A percentile compares a stretch with the other conserved stretches of the same genome.
phyloP scores from a whole-genome alignment of 192 early-diverging fungal genomes.

The Backusella morwellensis region DNA sequence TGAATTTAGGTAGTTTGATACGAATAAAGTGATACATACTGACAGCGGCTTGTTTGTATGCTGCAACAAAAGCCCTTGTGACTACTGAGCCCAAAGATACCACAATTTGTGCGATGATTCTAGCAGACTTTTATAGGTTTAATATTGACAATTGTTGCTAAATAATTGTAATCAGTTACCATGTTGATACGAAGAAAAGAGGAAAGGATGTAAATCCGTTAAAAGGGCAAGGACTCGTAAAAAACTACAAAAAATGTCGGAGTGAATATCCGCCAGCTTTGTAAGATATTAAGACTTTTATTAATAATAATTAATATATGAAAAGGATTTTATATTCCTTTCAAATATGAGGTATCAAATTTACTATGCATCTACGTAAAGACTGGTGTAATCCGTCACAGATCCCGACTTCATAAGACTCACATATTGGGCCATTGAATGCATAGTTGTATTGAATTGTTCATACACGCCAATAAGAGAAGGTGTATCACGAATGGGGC shows the following conservation, averaged over 20 bases:
- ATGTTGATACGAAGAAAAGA: not conserved
- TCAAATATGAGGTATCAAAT: no score
- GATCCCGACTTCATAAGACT: no score
- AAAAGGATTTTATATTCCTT: no score
- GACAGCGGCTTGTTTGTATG: constrained; percentile 84
- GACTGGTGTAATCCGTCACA: not conserved
- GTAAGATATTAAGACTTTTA: not conserved
- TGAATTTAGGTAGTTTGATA: not conserved
- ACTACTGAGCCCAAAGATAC: constrained; percentile 77
- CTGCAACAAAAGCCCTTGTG: constrained; percentile 89
- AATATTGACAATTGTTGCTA: not conserved
- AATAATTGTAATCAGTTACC: not conserved
- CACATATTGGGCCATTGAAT: not conserved
- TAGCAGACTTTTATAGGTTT: constrained; percentile 52
- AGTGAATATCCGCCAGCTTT: not conserved
- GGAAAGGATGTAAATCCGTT: not conserved
- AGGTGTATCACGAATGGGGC: not conserved
- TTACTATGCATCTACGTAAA: not conserved
- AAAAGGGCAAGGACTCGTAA: not conserved
- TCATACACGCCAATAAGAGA: not conserved
- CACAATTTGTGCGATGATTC: constrained; percentile 73
- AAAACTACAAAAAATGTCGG: not conserved
- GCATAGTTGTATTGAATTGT: not conserved
- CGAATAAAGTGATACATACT: constrained; percentile 51
- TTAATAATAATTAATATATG: not conserved